Evolutionary conservation across 345 rosid genomes (phyloP).

Genomic region (Moricandia moricandioides): DNA sequence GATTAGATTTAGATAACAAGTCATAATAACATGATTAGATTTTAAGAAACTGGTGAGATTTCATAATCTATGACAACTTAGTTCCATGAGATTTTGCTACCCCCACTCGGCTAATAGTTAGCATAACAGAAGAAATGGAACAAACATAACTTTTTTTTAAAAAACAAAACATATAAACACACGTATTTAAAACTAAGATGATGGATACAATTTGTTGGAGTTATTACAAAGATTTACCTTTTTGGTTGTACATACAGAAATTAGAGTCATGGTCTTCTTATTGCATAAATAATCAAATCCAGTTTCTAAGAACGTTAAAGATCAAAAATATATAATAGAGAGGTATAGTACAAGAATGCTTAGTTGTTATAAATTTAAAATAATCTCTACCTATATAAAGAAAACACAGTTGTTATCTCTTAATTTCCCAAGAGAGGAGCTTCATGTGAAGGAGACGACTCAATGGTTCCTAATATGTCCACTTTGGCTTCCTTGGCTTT

Average conservation of each 20-base stretch:
- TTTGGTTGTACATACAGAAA: no score
- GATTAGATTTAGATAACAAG: background rate
- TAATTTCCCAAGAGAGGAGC: slow-evolving; percentile 52
- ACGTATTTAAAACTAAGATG: background rate
- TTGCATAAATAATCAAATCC: no score
- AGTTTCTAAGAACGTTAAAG: background rate
- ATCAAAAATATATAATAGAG: background rate
- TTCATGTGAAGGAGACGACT: slow-evolving; percentile 37
- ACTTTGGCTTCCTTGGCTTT: slow-evolving; percentile 55
- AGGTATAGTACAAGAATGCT: background rate
- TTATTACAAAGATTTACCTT: no score
- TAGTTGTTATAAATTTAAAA: background rate
- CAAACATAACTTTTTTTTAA: background rate
- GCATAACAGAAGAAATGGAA: background rate
- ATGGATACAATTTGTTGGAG: no score
- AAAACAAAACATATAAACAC: background rate
- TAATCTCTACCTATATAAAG: background rate
- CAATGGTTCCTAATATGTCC: slow-evolving; percentile 30
- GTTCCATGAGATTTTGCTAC: background rate
- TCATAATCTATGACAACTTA: background rate
- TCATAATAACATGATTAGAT: background rate
- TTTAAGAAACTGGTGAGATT: background rate
- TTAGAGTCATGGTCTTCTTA: no score
- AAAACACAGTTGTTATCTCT: slow-evolving; percentile 15
- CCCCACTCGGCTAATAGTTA: background rate